Conservation (phyloP, 176 grass and related monocot genomes). For the Hyparrhenia diplandra region DNA sequence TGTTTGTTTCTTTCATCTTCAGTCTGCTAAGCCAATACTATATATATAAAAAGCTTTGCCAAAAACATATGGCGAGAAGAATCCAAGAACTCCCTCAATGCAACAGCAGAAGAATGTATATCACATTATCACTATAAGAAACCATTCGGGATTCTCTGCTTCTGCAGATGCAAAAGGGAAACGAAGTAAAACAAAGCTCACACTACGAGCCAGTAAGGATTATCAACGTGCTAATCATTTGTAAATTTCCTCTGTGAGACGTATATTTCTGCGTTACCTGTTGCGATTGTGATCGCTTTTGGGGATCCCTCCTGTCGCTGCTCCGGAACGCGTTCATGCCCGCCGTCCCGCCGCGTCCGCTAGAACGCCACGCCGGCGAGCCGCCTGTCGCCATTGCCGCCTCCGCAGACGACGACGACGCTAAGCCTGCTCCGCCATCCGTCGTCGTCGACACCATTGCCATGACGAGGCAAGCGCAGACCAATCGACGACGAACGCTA, state of each 20-base stretch:
- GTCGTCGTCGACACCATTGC: conserved; percentile 19
- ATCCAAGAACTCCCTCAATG: background rate
- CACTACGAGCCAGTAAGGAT: background rate
- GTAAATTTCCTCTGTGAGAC: background rate
- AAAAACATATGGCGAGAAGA: background rate
- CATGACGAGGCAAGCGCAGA: conserved; percentile 34
- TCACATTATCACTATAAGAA: background rate
- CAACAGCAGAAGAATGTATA: background rate
- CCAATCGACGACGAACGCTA: background rate
- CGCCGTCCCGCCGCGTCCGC: background rate
- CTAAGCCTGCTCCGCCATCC: background rate
- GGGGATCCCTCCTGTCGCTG: conserved; percentile 70
- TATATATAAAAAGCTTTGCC: no score
- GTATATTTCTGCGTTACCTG: conserved; percentile 27
- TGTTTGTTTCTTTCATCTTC: background rate
- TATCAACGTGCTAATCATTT: background rate
- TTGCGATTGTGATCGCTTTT: conserved; percentile 77
- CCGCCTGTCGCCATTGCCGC: background rate
- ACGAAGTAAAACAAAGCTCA: background rate
- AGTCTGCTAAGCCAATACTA: background rate
- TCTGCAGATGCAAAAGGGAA: background rate
- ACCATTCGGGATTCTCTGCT: background rate
- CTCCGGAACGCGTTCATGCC: conserved; percentile 30
- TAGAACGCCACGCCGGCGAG: background rate
- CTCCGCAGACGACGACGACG: background rate